Conservation (phyloP, 2,329 filamentous ascomycete genomes). For the Tothia fuscella region DNA sequence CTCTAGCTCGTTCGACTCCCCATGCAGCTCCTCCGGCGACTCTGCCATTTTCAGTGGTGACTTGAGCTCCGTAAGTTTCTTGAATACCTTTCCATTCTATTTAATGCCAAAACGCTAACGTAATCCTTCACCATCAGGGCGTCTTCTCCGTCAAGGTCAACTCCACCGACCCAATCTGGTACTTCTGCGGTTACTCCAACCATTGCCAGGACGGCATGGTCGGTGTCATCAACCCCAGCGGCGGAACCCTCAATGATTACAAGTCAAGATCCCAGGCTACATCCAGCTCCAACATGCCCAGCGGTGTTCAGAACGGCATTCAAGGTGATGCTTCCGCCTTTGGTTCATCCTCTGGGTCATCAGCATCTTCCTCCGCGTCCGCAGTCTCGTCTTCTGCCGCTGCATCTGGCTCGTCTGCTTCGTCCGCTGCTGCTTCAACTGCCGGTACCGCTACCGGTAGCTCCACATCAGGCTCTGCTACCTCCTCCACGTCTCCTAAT, state of each 20-base stretch:
- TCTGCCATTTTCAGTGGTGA: constrained; percentile 6
- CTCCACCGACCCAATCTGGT: constrained; percentile 12
- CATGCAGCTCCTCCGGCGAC: constrained; percentile 2
- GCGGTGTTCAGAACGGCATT: constrained; percentile 3
- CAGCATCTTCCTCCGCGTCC: neutral
- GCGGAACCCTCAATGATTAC: constrained; percentile 9
- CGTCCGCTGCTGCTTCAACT: constrained; percentile 16
- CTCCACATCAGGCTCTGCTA: neutral
- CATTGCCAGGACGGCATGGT: constrained; percentile 12
- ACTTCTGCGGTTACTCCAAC: constrained; percentile 6
- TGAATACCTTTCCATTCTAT: neutral
- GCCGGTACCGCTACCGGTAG: constrained; percentile 13
- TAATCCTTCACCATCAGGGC: neutral
- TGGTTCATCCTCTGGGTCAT: neutral
- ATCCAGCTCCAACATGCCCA: neutral
- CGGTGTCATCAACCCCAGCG: constrained; percentile 11
- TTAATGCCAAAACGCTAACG: neutral
- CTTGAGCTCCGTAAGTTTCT: constrained; percentile 2
- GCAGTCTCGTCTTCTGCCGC: constrained; percentile 23
- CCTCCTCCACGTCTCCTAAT: neutral
- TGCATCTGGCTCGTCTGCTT: constrained; percentile 21
- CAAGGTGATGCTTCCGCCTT: neutral
- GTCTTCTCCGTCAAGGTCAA: constrained; percentile 11
- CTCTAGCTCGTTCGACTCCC: constrained; percentile 3
- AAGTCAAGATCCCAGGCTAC: neutral